Evolutionary conservation across 345 rosid species (phyloP).

Genomic region (Leavenworthia alabamica): DNA sequence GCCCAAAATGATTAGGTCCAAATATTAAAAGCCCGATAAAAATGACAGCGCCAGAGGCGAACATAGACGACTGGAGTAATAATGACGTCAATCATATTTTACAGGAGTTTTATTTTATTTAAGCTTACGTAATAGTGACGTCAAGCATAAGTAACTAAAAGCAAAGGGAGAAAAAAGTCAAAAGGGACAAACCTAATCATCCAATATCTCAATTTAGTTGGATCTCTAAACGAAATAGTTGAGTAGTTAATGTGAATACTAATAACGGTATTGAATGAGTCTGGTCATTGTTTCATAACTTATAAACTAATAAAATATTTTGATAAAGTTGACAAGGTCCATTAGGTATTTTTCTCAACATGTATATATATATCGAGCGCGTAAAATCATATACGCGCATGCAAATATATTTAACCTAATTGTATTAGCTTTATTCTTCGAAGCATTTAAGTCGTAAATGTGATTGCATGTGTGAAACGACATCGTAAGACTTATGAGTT

Average conservation of each 20-base stretch:
- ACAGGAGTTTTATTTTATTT: not conserved
- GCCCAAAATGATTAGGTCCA: too few species aligned
- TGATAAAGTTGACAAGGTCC: not conserved
- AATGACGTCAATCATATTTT: too few species aligned
- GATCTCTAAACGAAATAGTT: not conserved
- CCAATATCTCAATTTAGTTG: constrained; percentile 28
- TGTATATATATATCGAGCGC: not conserved
- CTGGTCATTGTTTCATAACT: constrained; percentile 10
- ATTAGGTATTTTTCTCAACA: not conserved
- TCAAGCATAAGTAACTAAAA: constrained; percentile 15
- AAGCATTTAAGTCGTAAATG: not conserved
- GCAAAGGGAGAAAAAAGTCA: constrained; percentile 15
- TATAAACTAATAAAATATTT: not conserved
- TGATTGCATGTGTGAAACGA: constrained; percentile 29
- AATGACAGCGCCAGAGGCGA: too few species aligned
- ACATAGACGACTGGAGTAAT: too few species aligned
- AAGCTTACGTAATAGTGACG: constrained; percentile 24
- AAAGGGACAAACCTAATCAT: constrained; percentile 31
- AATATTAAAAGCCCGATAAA: too few species aligned
- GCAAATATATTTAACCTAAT: not conserved
- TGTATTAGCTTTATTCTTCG: not conserved
- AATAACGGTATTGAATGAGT: constrained; percentile 11
- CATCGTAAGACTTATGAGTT: constrained; percentile 9
- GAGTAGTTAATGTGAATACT: constrained; percentile 19
- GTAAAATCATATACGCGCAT: constrained; percentile 11